A percentile compares a stretch with the other conserved stretches of the same genome.
Evolutionary conservation across 2,329 filamentous ascomycete genomes (phyloP).

Genomic region (Fusarium buharicum): DNA sequence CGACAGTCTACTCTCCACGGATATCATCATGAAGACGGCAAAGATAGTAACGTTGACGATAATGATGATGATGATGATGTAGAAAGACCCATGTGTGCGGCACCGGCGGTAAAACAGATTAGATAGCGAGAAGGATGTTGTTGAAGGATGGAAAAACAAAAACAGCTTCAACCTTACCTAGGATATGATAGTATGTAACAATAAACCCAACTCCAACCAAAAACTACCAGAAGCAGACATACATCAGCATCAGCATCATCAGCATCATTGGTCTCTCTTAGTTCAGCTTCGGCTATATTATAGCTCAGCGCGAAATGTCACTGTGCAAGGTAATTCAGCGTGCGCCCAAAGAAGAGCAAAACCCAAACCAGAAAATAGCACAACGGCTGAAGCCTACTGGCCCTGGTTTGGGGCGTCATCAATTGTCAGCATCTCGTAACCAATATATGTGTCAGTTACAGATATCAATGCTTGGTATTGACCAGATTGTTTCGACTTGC

Average conservation of each 20-base stretch:
- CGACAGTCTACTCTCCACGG: no score
- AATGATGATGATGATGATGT: conserved; percentile 22
- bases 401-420: conserved; percentile 26
- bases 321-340: conserved; percentile 29
- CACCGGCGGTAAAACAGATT: conserved; percentile 13
- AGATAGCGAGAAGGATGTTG: conserved; percentile 19
- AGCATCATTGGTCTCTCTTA: conserved; percentile 30
- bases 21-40: no score
- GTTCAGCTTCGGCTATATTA: conserved; percentile 23
- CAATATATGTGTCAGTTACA: not conserved
- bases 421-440: conserved; percentile 35
- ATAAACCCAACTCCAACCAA: no score
- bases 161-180: conserved; percentile 1
- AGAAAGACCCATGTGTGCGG: conserved; percentile 17
- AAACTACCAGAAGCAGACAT: not conserved
- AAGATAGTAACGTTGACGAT: not conserved
- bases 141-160: conserved; percentile 7
- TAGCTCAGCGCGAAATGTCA: conserved; percentile 29
- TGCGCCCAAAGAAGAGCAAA: conserved; percentile 27
- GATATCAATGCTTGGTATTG: conserved; percentile 10
- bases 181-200: no score
- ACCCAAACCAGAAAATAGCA: conserved; percentile 27
- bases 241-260: conserved; percentile 24
- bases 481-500: not conserved
- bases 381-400: conserved; percentile 31